Evolutionary conservation across 202 grass and related monocot genomes (phyloP), one percentile per base, ranked within the genome.

Genomic region (Setaria italica): DNA sequence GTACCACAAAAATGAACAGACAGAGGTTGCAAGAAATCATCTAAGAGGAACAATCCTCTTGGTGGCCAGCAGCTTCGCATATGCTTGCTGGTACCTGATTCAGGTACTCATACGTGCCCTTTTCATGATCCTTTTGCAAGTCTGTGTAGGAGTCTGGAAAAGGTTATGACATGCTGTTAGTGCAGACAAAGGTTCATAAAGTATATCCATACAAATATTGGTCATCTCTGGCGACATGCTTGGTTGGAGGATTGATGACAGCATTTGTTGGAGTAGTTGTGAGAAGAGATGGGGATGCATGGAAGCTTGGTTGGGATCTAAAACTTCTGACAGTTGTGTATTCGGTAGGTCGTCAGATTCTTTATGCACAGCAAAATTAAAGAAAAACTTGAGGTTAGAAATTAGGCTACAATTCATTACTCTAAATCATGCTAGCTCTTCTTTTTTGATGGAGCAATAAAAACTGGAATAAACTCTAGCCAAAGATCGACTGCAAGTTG

Each of bases 21-120:
- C 2, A 7, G 3, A 30, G 0, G 51, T 43, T 15, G 55, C 15
- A 55, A 59, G 34, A 34, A 9, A 80, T 69, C 74, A 79, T 60
- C 9, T 89, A 46, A 74, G 67, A 16, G 81, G 81, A 62, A 74
- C 67, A 56, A 39, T 89, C 9, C 66, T 89, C 32, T 51, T 84
- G 42, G 1, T 56, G 2, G 37, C 4, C 60, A 84, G 87, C 45
- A 76, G 58, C 58, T 82, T 88, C 29, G 16, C 43, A 30, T 88
- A 70, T 49, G 65, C 85, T 77, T 82, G 85, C 35, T 88, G 86
- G 78, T 88, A 83, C 33, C 70, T 59, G 21, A 64, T 83, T 81
- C 78, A 88, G 79, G 86, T 88, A 55, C 30, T 35, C 15, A 15
- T 25, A 9, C 48, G 11, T 37, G 29, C 37, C 6, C 49, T 21